Evolutionary conservation across 768 basidiomycete species (phyloP), one percentile per base, ranked within the genome.

Genomic region (Xerocomellus intermedius): DNA sequence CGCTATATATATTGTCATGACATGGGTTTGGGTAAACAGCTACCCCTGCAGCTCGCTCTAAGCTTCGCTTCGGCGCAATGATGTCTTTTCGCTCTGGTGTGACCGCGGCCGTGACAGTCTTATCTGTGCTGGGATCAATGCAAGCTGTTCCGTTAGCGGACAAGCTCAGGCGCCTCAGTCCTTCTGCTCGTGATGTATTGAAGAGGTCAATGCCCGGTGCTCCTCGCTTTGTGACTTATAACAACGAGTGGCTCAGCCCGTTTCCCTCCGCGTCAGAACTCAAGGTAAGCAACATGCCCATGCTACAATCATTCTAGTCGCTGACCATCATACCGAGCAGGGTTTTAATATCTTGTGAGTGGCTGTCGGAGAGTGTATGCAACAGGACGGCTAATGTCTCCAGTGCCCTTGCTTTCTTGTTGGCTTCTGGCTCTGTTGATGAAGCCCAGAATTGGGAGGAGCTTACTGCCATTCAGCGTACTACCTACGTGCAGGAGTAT

Each of bases 181-280:
- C 59, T 8, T 47, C 64, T n/a, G 66, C 67, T 48, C 66, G 60
- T 41, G 59, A 62, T 32, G 17, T 68, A 19, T 24, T 68, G 55
- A 55, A 49, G 52, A 54, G 44, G 32, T 56, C 58, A 2, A 54
- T 47, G 1, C 74, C 78, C 0, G 75, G 76, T 22, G 74, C 82
- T 5, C 84, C 85, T 39, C 76, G 79, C 62, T 86, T 74, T 32
- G 61, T 76, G 9, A 63, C 71, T 22, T 78, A 78, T 61, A 73
- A 71, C 48, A 77, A 78, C 59, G 60, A 55, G 41, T 82, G 66
- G 52, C 72, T 78, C 28, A 71, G 73, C 44, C 79, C 80, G 0
- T 65, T 67, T 5, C 83, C 85, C 5, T 62, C 74, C 2, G 69
- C 72, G 8, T 73, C 82, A 17, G 62, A 71, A 2, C 71, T 86